These are phyloP conservation scores for Polytrichum commune DNA, from an alignment of 225 moss, liverwort and hornwort genomes.

Conservation along the genomic window DNA sequence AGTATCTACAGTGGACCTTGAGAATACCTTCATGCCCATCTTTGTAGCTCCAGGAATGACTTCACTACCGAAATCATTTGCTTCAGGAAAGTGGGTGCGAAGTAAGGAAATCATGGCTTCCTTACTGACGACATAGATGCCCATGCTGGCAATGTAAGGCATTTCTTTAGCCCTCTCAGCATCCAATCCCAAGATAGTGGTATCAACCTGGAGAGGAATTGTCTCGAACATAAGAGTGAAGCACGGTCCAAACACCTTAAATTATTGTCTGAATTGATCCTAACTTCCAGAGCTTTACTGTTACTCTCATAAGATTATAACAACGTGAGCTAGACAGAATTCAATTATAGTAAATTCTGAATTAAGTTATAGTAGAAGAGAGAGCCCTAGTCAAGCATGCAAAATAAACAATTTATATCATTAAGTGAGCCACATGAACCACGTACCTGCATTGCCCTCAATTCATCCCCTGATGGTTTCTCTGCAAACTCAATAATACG, in stretches of 20 bases:
- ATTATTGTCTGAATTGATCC: too few relatives aligned
- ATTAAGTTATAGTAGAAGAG: too few relatives aligned
- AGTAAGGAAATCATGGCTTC: constrained; percentile 87
- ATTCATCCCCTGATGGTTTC: constrained; percentile 78
- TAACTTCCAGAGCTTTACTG: too few relatives aligned
- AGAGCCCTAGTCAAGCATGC: too few relatives aligned
- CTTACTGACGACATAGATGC: constrained; percentile 97
- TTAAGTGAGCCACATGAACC: background rate
- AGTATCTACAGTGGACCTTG: background rate
- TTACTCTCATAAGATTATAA: too few relatives aligned
- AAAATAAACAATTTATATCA: background rate
- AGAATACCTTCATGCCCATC: constrained; percentile 73
- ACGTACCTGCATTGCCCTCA: constrained; percentile 71
- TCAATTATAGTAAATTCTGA: too few relatives aligned
- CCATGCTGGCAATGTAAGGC: constrained; percentile 99
- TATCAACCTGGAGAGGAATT: constrained; percentile 54
- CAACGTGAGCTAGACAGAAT: too few relatives aligned
- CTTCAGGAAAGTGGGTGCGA: constrained; percentile 78
- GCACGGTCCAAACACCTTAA: too few relatives aligned
- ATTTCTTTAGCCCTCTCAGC: constrained; percentile 72
- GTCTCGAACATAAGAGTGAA: too few relatives aligned
- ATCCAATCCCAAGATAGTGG: constrained; percentile 82
- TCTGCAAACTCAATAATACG: constrained; percentile 86
- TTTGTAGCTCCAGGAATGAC: constrained; percentile 95
- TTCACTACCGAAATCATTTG: constrained; percentile 97